Evolutionary conservation across 2,329 filamentous ascomycete genomes (phyloP).

Genomic region (Pseudogymnoascus sp.): DNA sequence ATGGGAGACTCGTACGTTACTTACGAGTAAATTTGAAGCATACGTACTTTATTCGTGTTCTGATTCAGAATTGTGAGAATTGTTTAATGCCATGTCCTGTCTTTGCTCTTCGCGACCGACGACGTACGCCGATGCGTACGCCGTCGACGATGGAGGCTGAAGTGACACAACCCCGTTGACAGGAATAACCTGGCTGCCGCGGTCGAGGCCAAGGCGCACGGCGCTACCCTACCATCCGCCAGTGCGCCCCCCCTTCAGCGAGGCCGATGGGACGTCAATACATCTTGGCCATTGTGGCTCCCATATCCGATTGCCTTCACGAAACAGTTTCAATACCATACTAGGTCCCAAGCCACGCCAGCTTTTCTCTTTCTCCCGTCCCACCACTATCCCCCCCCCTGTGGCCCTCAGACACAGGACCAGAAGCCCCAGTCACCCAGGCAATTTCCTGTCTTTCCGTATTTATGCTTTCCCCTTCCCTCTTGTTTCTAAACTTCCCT

Average conservation of each 20-base stretch:
- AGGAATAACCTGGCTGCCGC: not conserved
- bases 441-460: not conserved
- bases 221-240: not conserved
- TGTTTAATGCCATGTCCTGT: not conserved
- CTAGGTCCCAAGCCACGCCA: conserved; percentile 6
- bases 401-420: not conserved
- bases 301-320: conserved; percentile 1
- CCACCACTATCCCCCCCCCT: not conserved
- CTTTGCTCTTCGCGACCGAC: not conserved
- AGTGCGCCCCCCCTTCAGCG: not conserved
- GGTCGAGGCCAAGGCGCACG: not conserved
- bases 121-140: not conserved
- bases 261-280: not conserved
- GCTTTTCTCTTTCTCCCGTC: not conserved
- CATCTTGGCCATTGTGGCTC: not conserved
- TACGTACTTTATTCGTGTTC: not conserved
- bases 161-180: not conserved
- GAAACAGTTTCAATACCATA: conserved; percentile 9
- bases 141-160: not conserved
- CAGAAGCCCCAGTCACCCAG: not conserved
- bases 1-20: not conserved
- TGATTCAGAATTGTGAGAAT: not conserved
- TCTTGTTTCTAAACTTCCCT: conserved; percentile 5
- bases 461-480: conserved; percentile 12
- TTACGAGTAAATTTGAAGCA: not conserved